Evolutionary conservation across 352 stramenopile species (phyloP), one percentile per base, ranked within the genome.

Genomic region (Globisporangium alternatum): DNA sequence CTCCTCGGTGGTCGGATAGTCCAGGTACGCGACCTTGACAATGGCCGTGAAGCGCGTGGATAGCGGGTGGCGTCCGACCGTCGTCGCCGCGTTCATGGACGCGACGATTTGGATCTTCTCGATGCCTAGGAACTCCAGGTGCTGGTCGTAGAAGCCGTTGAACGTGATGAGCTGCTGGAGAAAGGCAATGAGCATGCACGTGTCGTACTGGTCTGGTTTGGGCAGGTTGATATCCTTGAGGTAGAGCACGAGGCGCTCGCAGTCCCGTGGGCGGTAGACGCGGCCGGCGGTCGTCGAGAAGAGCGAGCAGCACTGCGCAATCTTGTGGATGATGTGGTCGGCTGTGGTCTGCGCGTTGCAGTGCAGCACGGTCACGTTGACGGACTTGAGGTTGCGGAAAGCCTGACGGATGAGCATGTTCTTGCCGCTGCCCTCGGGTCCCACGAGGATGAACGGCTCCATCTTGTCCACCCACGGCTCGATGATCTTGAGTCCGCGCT

Each of bases 181-280:
- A 70, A 98, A 98, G 5, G 95, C 93, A 30, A 98, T 97, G 22
- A 98, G 80, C 89, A 98, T 97, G 71, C 95, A 98, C 48, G 96
- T 98, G 65, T 97, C 90, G 71, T 98, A 98, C 70, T 94, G 83
- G 63, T 98, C 96, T 0, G 94, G 94, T 45, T 96, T 97, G 5
- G 96, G 92, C 54, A 98, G 70, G 65, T 98, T 98, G 67, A 98
- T 98, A 62, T 98, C 95, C 70, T 98, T 98, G 28, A 98, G 77
- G 70, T 98, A 98, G 1, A 98, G 74, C 31, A 99, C 93, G 0
- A 98, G 79, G 6, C 90, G 77, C 64, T 98, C 93, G 25, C 82
- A 87, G 44, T 98, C 94, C 57, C 93, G 83, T 10, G 96, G 96
- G 0, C 95, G 89, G 54, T 98, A 98, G 3, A 98, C 95, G 8